A percentile compares a stretch with the other conserved stretches of the same genome.
These are phyloP conservation scores for Pneumocystis oryctolagi DNA, from an alignment of 1,139 yeast genomes.

Conservation along the genomic window DNA sequence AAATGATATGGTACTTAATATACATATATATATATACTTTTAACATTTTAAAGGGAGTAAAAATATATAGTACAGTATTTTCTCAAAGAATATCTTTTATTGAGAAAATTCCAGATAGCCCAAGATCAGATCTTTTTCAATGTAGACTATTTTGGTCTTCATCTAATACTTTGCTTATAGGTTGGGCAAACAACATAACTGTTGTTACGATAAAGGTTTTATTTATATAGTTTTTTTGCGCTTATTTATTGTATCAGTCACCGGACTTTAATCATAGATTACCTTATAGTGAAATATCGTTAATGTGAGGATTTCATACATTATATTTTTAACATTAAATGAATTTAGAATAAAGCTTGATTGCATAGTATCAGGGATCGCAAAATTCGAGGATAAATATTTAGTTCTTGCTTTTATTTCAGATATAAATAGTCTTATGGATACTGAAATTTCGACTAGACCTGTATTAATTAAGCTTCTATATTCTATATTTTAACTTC, in stretches of 20 bases:
- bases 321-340: constrained; percentile 37
- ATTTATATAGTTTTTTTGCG: constrained; percentile 1
- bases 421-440: constrained; percentile 13
- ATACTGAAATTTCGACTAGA: constrained; percentile 11
- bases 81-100: constrained; percentile 23
- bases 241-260: constrained; percentile 4
- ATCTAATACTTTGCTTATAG: constrained; percentile 52
- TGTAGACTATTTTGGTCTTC: constrained; percentile 63
- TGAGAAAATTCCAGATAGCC: constrained; percentile 44
- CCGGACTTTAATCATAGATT: neutral
- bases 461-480: constrained; percentile 10
- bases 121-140: constrained; percentile 70
- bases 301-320: constrained; percentile 11
- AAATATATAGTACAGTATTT: constrained; percentile 15
- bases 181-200: constrained; percentile 79
- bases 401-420: constrained; percentile 36
- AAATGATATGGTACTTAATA: constrained; percentile 39
- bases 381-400: constrained; percentile 51
- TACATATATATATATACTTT: neutral
- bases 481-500: neutral
- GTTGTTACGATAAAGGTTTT: constrained; percentile 27
- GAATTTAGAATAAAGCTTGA: constrained; percentile 32
- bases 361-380: constrained; percentile 60
- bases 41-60: constrained; percentile 13
- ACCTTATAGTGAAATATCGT: constrained; percentile 11